Evolutionary conservation across 139 green algal genomes (phyloP), one percentile per base, ranked within the genome.

Genomic region (Chlorella sp.): DNA sequence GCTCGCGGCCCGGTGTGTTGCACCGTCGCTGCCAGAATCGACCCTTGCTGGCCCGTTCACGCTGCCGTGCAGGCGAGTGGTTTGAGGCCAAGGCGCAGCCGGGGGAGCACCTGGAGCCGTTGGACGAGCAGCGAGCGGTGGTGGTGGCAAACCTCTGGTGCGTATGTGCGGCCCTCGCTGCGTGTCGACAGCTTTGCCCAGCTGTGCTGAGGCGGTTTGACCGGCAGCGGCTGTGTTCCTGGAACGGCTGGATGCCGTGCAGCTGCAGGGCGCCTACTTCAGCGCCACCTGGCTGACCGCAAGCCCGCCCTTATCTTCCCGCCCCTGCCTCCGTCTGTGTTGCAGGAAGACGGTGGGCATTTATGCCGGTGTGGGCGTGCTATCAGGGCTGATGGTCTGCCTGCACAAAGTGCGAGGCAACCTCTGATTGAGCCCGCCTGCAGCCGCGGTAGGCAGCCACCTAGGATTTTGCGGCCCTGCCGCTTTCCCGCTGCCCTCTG

Each of bases 41-140:
- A n/a, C 22, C 24, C 6, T 32, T 43, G 24, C 38, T 43, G 16
- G 9, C 75, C 8, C n/a, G 7, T 46, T 69, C 22, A 43, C n/a
- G n/a, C n/a, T n/a, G n/a, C 58, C 44, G 28, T 65, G 87, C 81
- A 56, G 87, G 87, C 54, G 87, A 90, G 74, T 90, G 87, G 87
- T 90, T 87, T 84, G 83, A 88, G 73, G 17, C 70, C 41, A 88
- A 88, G 68, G 40, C 64, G 34, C 56, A 84, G 58, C 67, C 79
- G 13, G 83, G 83, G 0, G 34, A 85, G 16, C 20, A 69, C 11
- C 26, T 73, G 2, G 56, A 73, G 64, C 87, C 87, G 6, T n/a
- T 90, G 7, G 36, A 76, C 3, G 87, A 88, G 64, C 87, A 90
- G 79, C 46, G 76, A 44, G 83, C 65, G 14, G 34, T 28, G 41